A percentile compares a stretch with the other conserved stretches of the same genome.
Conservation (phyloP, 129 eudicot species). For the Kitagawia praeruptora region DNA sequence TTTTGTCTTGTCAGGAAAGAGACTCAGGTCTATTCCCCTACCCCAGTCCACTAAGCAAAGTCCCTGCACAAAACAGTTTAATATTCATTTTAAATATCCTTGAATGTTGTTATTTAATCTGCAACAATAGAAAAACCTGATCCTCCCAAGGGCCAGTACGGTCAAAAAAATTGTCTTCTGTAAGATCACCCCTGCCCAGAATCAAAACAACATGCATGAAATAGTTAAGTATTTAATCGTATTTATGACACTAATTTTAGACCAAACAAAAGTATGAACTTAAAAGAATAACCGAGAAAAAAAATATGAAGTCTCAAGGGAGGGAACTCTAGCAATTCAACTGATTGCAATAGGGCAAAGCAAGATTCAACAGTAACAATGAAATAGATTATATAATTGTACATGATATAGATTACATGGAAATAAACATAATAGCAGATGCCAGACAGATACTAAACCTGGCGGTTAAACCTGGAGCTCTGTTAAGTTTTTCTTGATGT, state of each 20-base stretch:
- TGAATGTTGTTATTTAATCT: background rate
- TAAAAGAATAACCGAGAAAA: background rate
- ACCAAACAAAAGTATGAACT: background rate
- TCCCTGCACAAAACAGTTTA: conserved; percentile 45
- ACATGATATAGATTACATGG: background rate
- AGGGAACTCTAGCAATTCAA: background rate
- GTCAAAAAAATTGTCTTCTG: conserved; percentile 44
- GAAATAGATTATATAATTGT: too few relatives aligned
- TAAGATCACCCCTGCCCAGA: conserved; percentile 52
- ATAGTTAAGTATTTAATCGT: background rate
- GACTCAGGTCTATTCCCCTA: conserved; percentile 75
- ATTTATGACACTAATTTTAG: background rate
- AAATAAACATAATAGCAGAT: background rate
- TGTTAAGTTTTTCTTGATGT: background rate
- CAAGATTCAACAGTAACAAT: background rate
- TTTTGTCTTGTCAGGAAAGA: conserved; percentile 56
- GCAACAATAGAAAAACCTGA: conserved; percentile 44
- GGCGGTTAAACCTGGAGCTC: background rate
- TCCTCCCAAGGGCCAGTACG: conserved; percentile 76
- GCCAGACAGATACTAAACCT: background rate
- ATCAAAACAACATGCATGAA: background rate
- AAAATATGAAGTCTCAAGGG: background rate
- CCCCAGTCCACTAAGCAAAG: conserved; percentile 99
- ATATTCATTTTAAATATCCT: background rate
- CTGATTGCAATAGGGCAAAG: background rate